Conservation (phyloP, 768 basidiomycete species). For the Omphalotus guepiniiformis region DNA sequence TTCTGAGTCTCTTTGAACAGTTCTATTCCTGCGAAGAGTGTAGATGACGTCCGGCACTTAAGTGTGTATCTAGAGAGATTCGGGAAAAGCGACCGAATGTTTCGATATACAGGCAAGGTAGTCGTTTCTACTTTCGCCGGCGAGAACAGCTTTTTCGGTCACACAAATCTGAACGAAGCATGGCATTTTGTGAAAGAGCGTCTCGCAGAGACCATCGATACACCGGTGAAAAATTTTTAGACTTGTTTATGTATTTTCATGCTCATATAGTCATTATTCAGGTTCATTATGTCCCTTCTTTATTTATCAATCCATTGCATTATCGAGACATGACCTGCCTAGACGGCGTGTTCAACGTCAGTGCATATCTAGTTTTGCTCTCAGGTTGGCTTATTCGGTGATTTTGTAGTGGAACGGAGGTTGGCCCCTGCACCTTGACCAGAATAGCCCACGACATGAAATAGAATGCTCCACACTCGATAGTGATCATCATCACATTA, state of each 20-base stretch:
- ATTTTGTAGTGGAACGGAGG: constrained; percentile 36
- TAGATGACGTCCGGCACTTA: constrained; percentile 23
- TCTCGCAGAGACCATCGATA: constrained; percentile 7
- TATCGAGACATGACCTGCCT: constrained; percentile 34
- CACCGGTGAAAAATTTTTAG: constrained; percentile 17
- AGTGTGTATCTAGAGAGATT: constrained; percentile 32
- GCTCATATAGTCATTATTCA: neutral
- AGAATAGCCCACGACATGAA: constrained; percentile 15
- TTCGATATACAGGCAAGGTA: constrained; percentile 30
- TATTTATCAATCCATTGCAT: constrained; percentile 44
- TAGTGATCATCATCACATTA: constrained; percentile 16
- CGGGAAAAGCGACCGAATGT: constrained; percentile 35
- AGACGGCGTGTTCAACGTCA: constrained; percentile 42
- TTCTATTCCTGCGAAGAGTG: constrained; percentile 12
- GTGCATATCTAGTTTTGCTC: constrained; percentile 9
- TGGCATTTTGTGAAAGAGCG: constrained; percentile 24
- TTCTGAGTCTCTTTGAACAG: too few relatives aligned
- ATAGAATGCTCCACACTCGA: constrained; percentile 20
- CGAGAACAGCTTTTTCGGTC: constrained; percentile 45
- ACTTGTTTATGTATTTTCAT: constrained; percentile 4
- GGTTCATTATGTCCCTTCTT: constrained; percentile 48
- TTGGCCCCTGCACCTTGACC: constrained; percentile 29
- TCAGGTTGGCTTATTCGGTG: neutral
- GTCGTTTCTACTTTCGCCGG: constrained; percentile 45
- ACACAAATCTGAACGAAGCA: constrained; percentile 27